Conservation (phyloP, 371 early-diverging fungal genomes). For the Lichtheimia ornata region DNA sequence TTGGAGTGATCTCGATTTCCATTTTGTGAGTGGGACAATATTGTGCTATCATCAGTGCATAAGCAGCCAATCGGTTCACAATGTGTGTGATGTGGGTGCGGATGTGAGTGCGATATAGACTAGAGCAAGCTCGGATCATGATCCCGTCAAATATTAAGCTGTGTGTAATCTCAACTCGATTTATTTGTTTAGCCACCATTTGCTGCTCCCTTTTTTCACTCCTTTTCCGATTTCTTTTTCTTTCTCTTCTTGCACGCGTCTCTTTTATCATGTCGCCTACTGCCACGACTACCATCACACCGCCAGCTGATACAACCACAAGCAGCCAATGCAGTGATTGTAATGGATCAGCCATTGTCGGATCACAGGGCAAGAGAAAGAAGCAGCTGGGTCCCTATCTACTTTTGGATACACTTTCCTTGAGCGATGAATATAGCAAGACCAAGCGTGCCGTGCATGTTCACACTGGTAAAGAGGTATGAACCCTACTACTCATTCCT, state of each 20-base stretch:
- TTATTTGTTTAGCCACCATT: too few species aligned
- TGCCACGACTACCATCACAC: background rate
- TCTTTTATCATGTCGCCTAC: background rate
- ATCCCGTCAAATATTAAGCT: too few species aligned
- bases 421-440: slow-evolving; percentile 92
- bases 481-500: background rate
- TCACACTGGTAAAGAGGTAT: slow-evolving; percentile 84
- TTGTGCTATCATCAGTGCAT: too few species aligned
- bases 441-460: slow-evolving; percentile 92
- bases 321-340: too few species aligned
- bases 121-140: too few species aligned
- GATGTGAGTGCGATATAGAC: too few species aligned
- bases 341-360: background rate
- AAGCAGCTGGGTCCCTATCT: slow-evolving; percentile 81
- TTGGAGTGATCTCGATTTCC: too few species aligned
- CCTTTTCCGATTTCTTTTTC: slow-evolving; percentile 3
- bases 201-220: background rate
- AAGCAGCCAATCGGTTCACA: too few species aligned
- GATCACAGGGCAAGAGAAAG: slow-evolving; percentile 17
- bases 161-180: too few species aligned
- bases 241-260: background rate
- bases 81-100: too few species aligned
- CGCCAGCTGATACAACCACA: too few species aligned
- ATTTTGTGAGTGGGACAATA: too few species aligned
- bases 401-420: slow-evolving; percentile 89